These are phyloP conservation scores for Primulina huaijiensis DNA, from an alignment of 257 asterid genomes.

Conservation along the genomic window DNA sequence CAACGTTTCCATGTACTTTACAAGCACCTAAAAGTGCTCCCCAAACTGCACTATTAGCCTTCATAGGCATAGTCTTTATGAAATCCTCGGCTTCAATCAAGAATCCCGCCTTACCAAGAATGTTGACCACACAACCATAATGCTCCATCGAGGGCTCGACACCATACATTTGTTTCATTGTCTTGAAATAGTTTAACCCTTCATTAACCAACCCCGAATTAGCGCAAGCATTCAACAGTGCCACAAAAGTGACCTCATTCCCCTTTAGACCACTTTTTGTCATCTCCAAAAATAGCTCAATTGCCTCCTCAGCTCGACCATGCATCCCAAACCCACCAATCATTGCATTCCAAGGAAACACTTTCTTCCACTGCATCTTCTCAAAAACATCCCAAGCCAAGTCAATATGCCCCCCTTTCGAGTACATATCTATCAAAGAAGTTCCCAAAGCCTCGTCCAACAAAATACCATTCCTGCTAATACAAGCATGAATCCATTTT, in stretches of 20 bases:
- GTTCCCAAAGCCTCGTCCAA: constrained; percentile 43
- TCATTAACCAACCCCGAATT: constrained; percentile 51
- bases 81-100: constrained; percentile 48
- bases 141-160: constrained; percentile 50
- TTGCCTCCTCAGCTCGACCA: constrained; percentile 50
- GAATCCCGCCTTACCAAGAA: constrained; percentile 51
- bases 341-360: constrained; percentile 56
- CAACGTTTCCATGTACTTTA: constrained; percentile 41
- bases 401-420: constrained; percentile 53
- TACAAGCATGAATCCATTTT: constrained; percentile 45
- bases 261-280: constrained; percentile 30
- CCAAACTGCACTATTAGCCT: constrained; percentile 43
- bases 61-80: constrained; percentile 43
- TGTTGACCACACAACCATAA: constrained; percentile 50
- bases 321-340: constrained; percentile 55
- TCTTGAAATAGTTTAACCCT: constrained; percentile 37
- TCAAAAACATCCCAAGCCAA: constrained; percentile 42
- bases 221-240: constrained; percentile 49
- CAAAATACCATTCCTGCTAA: constrained; percentile 26
- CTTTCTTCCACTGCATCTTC: constrained; percentile 27
- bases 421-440: constrained; percentile 52
- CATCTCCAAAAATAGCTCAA: constrained; percentile 47
- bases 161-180: constrained; percentile 32
- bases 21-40: constrained; percentile 60
- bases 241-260: constrained; percentile 42